Percentiles rank a stretch among this genome's conserved stretches.
Evolutionary conservation across 495 filamentous ascomycete species (phyloP).

Genomic region (Trypethelium eluteriae): DNA sequence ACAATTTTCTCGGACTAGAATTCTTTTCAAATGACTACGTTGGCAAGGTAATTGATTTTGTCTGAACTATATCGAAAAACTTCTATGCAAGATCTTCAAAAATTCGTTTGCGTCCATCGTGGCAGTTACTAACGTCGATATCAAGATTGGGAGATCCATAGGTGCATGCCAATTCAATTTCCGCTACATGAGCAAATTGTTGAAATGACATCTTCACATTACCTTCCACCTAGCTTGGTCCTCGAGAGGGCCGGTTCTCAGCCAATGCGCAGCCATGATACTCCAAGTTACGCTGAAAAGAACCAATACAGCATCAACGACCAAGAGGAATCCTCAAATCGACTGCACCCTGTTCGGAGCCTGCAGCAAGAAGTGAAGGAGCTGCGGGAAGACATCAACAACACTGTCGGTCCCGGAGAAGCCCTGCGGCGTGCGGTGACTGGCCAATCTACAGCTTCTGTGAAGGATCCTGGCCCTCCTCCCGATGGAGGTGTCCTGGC

Average conservation of each 20-base stretch:
- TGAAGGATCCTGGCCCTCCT: conserved; percentile 48
- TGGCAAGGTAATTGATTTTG: background rate
- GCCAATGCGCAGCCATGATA: background rate
- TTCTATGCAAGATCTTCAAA: background rate
- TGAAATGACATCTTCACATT: background rate
- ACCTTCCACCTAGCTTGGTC: background rate
- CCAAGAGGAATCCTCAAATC: background rate
- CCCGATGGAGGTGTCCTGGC: conserved; percentile 57
- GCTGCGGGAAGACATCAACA: background rate
- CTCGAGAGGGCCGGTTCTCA: background rate
- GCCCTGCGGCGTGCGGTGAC: background rate
- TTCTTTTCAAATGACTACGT: background rate
- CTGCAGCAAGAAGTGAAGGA: background rate
- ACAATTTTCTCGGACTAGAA: background rate
- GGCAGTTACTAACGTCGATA: no score
- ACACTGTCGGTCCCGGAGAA: background rate
- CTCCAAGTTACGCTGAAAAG: background rate
- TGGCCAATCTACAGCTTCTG: conserved; percentile 14
- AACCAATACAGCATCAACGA: background rate
- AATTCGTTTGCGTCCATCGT: background rate
- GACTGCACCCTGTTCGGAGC: background rate
- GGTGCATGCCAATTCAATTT: background rate
- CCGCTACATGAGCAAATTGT: background rate
- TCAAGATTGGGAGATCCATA: no score
- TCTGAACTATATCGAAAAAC: background rate